Evolutionary conservation across 345 rosid genomes (phyloP).

Genomic region (Physaria fendleri): DNA sequence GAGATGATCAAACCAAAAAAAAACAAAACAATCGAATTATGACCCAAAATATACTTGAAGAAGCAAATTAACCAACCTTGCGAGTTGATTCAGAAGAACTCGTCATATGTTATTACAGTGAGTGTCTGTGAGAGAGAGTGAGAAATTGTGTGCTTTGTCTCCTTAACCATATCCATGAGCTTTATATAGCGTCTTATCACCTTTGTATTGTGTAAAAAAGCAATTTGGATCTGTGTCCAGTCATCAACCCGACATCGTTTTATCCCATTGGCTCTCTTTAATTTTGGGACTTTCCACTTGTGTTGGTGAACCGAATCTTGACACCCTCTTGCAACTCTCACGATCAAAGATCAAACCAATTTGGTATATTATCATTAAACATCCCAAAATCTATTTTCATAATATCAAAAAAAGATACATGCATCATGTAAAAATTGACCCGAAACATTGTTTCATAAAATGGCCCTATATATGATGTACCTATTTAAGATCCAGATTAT

Average conservation of each 20-base stretch:
- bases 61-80: constrained; percentile 26
- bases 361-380: constrained; percentile 13
- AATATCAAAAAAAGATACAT: neutral
- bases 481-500: no score
- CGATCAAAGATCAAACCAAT: constrained; percentile 6
- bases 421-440: neutral
- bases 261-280: neutral
- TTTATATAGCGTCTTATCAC: constrained; percentile 23
- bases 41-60: neutral
- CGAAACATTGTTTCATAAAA: neutral
- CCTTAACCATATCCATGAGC: constrained; percentile 24
- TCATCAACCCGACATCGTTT: constrained; percentile 25
- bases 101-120: constrained; percentile 24
- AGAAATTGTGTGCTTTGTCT: constrained; percentile 16
- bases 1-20: neutral
- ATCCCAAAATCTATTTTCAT: neutral
- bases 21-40: neutral
- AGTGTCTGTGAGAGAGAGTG: neutral
- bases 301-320: constrained; percentile 27
- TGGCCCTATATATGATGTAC: no score
- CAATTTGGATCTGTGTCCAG: constrained; percentile 15
- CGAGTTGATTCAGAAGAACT: constrained; percentile 28
- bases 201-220: neutral
- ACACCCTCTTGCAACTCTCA: constrained; percentile 15
- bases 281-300: constrained; percentile 18